Evolutionary conservation across 148 eudicot species (phyloP).

Genomic region (Nepenthes gracilis): DNA sequence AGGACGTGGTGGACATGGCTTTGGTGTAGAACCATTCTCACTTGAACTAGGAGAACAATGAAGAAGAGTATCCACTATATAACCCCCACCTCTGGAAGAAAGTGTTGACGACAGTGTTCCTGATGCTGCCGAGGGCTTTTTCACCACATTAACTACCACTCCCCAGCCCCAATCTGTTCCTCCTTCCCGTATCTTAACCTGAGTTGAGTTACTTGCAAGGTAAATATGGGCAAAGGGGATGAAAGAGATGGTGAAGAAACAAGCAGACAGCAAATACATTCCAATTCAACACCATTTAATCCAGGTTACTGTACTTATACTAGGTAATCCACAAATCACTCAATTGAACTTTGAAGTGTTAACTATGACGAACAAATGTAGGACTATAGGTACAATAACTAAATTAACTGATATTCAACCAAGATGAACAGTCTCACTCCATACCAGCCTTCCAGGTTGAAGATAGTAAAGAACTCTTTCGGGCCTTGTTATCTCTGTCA

Average conservation of each 20-base stretch:
- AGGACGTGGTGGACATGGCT: conserved; percentile 90
- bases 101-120: conserved; percentile 46
- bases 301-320: no score
- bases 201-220: conserved; percentile 14
- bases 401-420: no score
- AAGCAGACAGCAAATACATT: neutral
- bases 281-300: neutral
- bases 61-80: conserved; percentile 87
- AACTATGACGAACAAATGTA: neutral
- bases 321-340: no score
- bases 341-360: neutral
- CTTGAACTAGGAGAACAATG: conserved; percentile 83
- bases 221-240: neutral
- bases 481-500: conserved; percentile 90
- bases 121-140: conserved; percentile 42
- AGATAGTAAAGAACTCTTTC: conserved; percentile 85
- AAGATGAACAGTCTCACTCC: conserved; percentile 4
- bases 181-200: conserved; percentile 88
- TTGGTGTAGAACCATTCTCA: conserved; percentile 88
- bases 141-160: conserved; percentile 93
- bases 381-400: neutral
- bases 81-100: conserved; percentile 53
- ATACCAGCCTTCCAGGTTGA: conserved; percentile 91
- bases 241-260: neutral
- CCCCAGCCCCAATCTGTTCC: conserved; percentile 99